These are phyloP conservation scores for Violaceomyces palustris DNA, from an alignment of 1,284 basidiomycete genomes.

Conservation along the genomic window DNA sequence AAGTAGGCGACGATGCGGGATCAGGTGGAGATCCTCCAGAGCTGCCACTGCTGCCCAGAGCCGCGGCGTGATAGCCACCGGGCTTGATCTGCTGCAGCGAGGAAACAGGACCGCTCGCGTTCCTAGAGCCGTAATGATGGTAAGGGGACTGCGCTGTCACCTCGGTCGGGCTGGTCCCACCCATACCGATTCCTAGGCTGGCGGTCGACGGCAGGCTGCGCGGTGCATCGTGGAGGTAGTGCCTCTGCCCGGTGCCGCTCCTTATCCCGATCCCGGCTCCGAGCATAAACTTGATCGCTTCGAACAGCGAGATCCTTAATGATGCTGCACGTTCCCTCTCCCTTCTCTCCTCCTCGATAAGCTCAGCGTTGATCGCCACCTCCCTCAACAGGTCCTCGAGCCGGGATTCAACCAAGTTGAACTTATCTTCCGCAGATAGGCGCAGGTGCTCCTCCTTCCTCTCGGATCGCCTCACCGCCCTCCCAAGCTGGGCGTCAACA, in stretches of 20 bases:
- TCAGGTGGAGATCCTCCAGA: background rate
- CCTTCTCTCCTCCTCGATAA: slow-evolving; percentile 43
- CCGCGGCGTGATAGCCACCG: too few species aligned
- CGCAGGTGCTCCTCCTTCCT: slow-evolving; percentile 44
- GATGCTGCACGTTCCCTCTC: slow-evolving; percentile 34
- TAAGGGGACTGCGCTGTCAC: slow-evolving; percentile 2
- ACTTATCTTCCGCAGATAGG: slow-evolving; percentile 41
- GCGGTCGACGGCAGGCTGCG: slow-evolving; percentile 23
- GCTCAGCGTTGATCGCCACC: slow-evolving; percentile 48
- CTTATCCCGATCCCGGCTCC: slow-evolving; percentile 14
- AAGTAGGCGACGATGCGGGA: background rate
- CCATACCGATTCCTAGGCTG: slow-evolving; percentile 19
- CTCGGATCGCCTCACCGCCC: slow-evolving; percentile 48
- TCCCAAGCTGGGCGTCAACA: slow-evolving; percentile 48
- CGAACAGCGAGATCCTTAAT: slow-evolving; percentile 28
- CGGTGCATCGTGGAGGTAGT: slow-evolving; percentile 29
- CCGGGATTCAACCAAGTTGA: slow-evolving; percentile 38
- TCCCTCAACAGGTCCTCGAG: slow-evolving; percentile 46
- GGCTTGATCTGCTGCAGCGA: too few species aligned
- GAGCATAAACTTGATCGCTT: slow-evolving; percentile 40
- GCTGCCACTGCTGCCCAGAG: background rate
- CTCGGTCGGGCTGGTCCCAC: slow-evolving; percentile 1
- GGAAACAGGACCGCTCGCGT: too few species aligned
- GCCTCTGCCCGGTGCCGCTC: slow-evolving; percentile 10
- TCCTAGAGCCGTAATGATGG: too few species aligned